Evolutionary conservation across 805 yeast genomes (phyloP), one percentile per base, ranked within the genome.

Genomic region (Sugiyamaella qingdaonensis): DNA sequence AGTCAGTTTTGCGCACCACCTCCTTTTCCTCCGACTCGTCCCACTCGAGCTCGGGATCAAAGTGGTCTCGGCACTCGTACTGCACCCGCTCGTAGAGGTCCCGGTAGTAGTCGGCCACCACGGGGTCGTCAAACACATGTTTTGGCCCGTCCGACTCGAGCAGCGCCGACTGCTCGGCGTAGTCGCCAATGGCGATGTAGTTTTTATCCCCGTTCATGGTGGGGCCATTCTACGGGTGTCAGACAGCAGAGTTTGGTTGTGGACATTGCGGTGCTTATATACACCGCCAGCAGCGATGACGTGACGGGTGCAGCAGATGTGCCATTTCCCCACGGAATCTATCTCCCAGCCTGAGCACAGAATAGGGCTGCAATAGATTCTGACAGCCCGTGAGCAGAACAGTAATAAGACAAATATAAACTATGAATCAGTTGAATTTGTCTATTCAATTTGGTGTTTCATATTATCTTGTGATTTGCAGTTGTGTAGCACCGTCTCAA

Each of bases 11-110:
- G 61, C 81, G 63, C 5, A 74, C 61, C 4, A 81, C 62, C 41
- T 64, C 69, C 24, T 63, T 14, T 57, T 81, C 84, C 58, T 79
- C 83, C 44, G 71, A 66, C 8, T 54, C 56, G 0, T 74, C 65
- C 85, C 85, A 81, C 10, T 68, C 67, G 29, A 79, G 74, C 0
- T 72, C 70, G 1, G 85, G 82, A 61, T 82, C 86, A 57, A 81
- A 79, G 29, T 69, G 69, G 27, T 69, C 64, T 14, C 77, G 70
- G 55, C 85, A 77, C 63, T 82, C 87, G 60, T 82, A 82, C 8
- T 76, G 46, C 4, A 75, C 62, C 2, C 61, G 39, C 10, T 79
- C 78, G 60, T 80, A 80, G 2, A 79, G 34, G 0, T 67, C 57
- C 4, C 67, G 59, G 60, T 77, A 80, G 57, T 73, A 63, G 14